Evolutionary conservation across 805 yeast species (phyloP).

Genomic region (Hanseniaspora clermontiae): DNA sequence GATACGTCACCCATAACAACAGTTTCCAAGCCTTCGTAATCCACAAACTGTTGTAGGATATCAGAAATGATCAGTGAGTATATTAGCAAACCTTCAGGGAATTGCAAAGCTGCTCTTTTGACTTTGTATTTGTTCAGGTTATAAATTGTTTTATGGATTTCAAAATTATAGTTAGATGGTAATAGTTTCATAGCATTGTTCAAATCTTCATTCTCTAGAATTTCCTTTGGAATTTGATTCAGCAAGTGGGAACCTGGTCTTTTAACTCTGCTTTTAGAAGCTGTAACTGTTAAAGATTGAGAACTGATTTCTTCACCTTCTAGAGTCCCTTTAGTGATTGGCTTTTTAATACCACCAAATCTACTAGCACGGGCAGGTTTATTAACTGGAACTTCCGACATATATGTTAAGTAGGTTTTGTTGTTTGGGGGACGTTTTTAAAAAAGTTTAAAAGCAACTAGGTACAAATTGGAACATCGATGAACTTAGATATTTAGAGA

Average conservation of each 20-base stretch:
- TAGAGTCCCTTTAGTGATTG: conserved; percentile 15
- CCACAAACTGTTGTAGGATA: conserved; percentile 81
- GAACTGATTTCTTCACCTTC: conserved; percentile 24
- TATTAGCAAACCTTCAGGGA: conserved; percentile 92
- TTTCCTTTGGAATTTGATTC: conserved; percentile 82
- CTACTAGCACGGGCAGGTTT: conserved; percentile 31
- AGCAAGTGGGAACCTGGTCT: conserved; percentile 34
- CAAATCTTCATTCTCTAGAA: conserved; percentile 65
- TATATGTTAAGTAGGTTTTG: neutral
- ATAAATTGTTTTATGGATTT: conserved; percentile 92
- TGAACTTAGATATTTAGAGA: no score
- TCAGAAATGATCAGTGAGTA: conserved; percentile 85
- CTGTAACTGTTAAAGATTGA: conserved; percentile 21
- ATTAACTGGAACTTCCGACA: neutral
- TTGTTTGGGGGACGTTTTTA: neutral
- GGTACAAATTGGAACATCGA: neutral
- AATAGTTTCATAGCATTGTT: conserved; percentile 68
- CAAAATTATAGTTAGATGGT: conserved; percentile 90
- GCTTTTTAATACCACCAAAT: conserved; percentile 42
- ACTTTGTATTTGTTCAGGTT: conserved; percentile 65
- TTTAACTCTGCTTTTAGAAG: conserved; percentile 31
- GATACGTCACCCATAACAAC: conserved; percentile 97
- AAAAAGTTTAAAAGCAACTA: no score
- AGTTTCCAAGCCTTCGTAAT: conserved; percentile 45
- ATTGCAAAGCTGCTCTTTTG: conserved; percentile 78